A percentile compares a stretch with the other conserved stretches of the same genome.
phyloP scores from a whole-genome alignment of 2,329 filamentous ascomycete genomes.

The Talaromyces sp. region DNA sequence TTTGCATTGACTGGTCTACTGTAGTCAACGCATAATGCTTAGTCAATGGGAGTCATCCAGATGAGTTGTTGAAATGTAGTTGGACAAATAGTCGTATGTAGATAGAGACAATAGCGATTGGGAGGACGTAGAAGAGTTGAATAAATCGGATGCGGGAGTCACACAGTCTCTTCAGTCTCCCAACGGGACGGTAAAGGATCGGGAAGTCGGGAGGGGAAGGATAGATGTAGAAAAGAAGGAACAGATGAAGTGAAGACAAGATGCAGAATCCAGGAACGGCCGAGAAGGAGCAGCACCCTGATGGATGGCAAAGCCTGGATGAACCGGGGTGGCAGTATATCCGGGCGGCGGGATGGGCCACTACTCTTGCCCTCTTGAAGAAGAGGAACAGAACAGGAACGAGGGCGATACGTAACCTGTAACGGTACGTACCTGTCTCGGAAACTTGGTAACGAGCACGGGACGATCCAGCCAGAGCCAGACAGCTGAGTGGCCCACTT shows the following conservation, averaged over 20 bases:
- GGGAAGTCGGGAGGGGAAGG: not conserved
- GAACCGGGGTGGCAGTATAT: conserved; percentile 20
- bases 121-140: conserved; percentile 8
- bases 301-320: conserved; percentile 6
- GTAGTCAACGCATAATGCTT: conserved; percentile 15
- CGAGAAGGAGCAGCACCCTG: not conserved
- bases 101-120: conserved; percentile 13
- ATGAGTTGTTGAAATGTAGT: not conserved
- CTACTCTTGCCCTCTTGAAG: not conserved
- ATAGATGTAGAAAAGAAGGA: conserved; percentile 14
- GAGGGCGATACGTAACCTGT: not conserved
- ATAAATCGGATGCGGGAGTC: not conserved
- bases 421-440: conserved; percentile 1
- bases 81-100: not conserved
- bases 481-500: conserved; percentile 4
- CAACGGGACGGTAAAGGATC: not conserved
- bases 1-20: not conserved
- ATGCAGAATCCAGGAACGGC: conserved; percentile 11
- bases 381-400: conserved; percentile 8
- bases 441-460: conserved; percentile 12
- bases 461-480: conserved; percentile 14
- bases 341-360: conserved; percentile 16
- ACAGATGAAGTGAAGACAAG: not conserved
- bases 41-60: not conserved
- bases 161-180: not conserved